phyloP scores from a whole-genome alignment of 306 rosid species.

The Glycine latifolia region DNA sequence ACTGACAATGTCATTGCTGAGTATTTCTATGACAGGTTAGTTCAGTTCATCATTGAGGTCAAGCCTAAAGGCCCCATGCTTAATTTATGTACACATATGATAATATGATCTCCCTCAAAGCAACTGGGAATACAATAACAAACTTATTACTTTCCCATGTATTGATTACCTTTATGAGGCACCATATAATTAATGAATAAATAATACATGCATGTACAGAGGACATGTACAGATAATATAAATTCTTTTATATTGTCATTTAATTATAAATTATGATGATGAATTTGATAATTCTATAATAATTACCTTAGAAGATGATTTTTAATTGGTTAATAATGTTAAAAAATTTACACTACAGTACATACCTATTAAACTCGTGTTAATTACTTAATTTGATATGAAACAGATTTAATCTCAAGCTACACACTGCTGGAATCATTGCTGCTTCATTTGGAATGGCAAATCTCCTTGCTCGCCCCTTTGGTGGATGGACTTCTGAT shows the following conservation, averaged over 20 bases:
- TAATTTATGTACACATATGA: neutral
- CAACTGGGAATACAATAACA: neutral
- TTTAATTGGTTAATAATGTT: too few species aligned
- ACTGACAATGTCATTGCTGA: slow-evolving; percentile 88
- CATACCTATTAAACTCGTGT: too few species aligned
- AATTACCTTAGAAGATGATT: too few species aligned
- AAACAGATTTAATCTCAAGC: slow-evolving; percentile 61
- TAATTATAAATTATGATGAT: too few species aligned
- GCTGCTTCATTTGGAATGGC: slow-evolving; percentile 97
- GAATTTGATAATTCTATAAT: too few species aligned
- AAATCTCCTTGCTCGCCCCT: slow-evolving; percentile 78
- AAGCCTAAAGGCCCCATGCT: neutral
- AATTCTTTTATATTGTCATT: too few species aligned
- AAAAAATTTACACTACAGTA: too few species aligned
- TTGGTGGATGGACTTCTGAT: slow-evolving; percentile 82
- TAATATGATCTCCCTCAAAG: neutral
- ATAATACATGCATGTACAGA: too few species aligned
- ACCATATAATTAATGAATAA: too few species aligned
- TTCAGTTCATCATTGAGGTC: neutral
- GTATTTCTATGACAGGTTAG: slow-evolving; percentile 85
- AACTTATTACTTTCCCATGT: too few species aligned
- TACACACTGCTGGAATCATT: slow-evolving; percentile 86
- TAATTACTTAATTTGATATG: neutral
- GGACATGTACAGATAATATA: too few species aligned
- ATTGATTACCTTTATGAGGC: too few species aligned